Evolutionary conservation across 768 basidiomycete genomes (phyloP).

Genomic region (Tricholomella constricta): DNA sequence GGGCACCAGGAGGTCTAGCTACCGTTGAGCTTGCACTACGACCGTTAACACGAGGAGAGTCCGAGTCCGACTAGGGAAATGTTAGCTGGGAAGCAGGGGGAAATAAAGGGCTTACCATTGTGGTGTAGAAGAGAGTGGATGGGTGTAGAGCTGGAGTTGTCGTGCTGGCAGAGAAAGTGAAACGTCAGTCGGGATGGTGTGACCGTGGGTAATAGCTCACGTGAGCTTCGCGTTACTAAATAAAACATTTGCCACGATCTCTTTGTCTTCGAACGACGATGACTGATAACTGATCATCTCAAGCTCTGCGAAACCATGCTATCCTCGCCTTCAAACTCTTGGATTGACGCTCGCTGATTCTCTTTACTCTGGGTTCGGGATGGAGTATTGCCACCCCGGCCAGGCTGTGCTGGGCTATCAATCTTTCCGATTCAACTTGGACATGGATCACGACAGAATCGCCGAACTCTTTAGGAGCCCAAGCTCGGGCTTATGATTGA

Average conservation of each 20-base stretch:
- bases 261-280: neutral
- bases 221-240: neutral
- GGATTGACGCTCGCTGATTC: too few species aligned
- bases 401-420: too few species aligned
- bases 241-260: neutral
- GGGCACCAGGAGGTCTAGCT: conserved; percentile 76
- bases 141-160: conserved; percentile 9
- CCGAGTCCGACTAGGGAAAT: conserved; percentile 75
- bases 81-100: neutral
- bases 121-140: conserved; percentile 19
- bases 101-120: conserved; percentile 36
- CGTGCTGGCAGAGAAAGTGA: conserved; percentile 25
- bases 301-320: neutral
- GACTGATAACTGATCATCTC: neutral
- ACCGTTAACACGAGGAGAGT: conserved; percentile 52
- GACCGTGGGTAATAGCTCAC: conserved; percentile 17
- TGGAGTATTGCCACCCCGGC: too few species aligned
- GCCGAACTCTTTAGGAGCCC: too few species aligned
- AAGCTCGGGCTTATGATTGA: too few species aligned
- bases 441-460: too few species aligned
- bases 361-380: too few species aligned
- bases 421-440: too few species aligned
- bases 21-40: conserved; percentile 49
- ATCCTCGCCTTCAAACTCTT: neutral
- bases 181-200: conserved; percentile 25